These are phyloP conservation scores for Ceriops tagal DNA, from an alignment of 345 rosid genomes.

Conservation along the genomic window DNA sequence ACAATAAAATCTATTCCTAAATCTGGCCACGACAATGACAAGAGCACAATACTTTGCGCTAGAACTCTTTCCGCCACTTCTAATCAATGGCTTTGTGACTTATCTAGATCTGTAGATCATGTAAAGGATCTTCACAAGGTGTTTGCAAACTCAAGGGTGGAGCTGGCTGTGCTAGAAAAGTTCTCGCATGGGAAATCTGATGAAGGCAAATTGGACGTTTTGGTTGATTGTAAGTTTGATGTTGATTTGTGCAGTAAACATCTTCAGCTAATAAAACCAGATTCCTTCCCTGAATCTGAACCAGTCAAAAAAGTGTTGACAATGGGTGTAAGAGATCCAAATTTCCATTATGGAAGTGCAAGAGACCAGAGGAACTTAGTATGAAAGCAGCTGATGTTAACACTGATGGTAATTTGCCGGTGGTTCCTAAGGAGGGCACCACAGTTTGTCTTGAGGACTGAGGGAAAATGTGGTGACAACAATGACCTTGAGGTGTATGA, in stretches of 20 bases:
- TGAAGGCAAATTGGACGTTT: slow-evolving; percentile 46
- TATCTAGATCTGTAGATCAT: no score
- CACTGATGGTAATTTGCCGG: slow-evolving; percentile 15
- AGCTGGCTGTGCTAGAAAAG: slow-evolving; percentile 34
- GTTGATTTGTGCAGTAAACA: slow-evolving; percentile 33
- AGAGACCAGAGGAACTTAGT: slow-evolving; percentile 26
- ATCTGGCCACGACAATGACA: slow-evolving; percentile 37
- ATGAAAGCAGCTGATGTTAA: slow-evolving; percentile 16
- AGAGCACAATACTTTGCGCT: not conserved
- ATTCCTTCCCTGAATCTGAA: slow-evolving; percentile 17
- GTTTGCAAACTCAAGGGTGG: slow-evolving; percentile 48
- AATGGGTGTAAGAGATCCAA: slow-evolving; percentile 39
- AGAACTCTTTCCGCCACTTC: no score
- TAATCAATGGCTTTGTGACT: no score
- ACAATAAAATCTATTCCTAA: slow-evolving; percentile 30
- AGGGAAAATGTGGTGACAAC: slow-evolving; percentile 15
- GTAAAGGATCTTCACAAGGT: slow-evolving; percentile 39
- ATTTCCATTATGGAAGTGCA: slow-evolving; percentile 14
- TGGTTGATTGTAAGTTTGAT: slow-evolving; percentile 37
- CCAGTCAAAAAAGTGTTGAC: slow-evolving; percentile 30
- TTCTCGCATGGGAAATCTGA: slow-evolving; percentile 43
- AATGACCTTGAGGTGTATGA: slow-evolving; percentile 30
- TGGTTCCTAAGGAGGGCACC: slow-evolving; percentile 33
- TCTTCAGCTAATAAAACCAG: slow-evolving; percentile 33
- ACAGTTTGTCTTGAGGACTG: slow-evolving; percentile 26